Evolutionary conservation across 495 filamentous ascomycete species (phyloP).

Genomic region (Lineolata rhizophorae): DNA sequence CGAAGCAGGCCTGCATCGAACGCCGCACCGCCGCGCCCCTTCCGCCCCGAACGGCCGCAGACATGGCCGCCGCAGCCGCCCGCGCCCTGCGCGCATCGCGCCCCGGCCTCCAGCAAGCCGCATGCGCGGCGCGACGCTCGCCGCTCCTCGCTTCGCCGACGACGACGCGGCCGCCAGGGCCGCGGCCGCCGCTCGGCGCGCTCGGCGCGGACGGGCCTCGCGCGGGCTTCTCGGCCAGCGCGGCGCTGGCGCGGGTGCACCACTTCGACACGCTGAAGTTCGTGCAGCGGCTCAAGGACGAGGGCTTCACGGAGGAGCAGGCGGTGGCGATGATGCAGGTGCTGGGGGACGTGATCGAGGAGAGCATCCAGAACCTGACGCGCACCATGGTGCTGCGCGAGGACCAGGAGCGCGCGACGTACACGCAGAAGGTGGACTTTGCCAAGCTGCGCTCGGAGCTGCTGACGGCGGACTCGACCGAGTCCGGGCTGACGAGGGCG

Average conservation of each 20-base stretch:
- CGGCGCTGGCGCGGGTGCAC: constrained; percentile 45
- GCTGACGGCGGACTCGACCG: constrained; percentile 70
- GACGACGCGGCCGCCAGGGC: too few species aligned
- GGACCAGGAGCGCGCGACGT: constrained; percentile 67
- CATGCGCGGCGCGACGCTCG: too few species aligned
- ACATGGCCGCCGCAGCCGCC: too few species aligned
- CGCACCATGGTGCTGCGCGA: constrained; percentile 97
- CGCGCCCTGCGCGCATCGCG: too few species aligned
- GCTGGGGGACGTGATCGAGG: constrained; percentile 88
- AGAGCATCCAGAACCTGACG: constrained; percentile 94
- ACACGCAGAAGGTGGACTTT: constrained; percentile 98
- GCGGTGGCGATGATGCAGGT: constrained; percentile 94
- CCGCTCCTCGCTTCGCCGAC: too few species aligned
- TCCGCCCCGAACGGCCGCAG: too few species aligned
- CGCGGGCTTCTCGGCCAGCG: constrained; percentile 64
- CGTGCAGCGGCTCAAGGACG: constrained; percentile 67
- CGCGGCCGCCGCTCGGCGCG: too few species aligned
- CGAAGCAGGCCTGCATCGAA: too few species aligned
- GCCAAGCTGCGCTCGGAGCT: constrained; percentile 95
- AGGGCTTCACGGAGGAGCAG: constrained; percentile 93
- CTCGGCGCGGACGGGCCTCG: too few species aligned
- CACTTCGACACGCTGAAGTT: constrained; percentile 98
- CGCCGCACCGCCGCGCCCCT: too few species aligned
- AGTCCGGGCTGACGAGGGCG: constrained; percentile 66
- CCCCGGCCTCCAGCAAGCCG: too few species aligned